These are phyloP conservation scores for Prunus dulcis DNA, from an alignment of 306 rosid species.

Conservation along the genomic window DNA sequence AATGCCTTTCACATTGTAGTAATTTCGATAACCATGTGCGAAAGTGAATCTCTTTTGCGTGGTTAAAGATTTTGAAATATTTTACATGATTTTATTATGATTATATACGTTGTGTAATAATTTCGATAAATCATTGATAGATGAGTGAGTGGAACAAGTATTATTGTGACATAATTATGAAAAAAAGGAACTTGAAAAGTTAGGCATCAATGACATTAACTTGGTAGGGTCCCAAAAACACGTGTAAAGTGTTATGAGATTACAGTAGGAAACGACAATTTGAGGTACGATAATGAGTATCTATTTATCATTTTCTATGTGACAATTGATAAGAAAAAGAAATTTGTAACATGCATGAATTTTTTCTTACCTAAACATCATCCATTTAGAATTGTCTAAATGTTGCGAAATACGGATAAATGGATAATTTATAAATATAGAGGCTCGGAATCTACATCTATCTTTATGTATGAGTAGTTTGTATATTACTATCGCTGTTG, in stretches of 20 bases:
- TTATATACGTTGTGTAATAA: no score
- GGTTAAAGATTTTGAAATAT: not conserved
- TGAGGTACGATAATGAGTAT: not conserved
- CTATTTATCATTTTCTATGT: no score
- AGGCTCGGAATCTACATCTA: not conserved
- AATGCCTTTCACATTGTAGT: not conserved
- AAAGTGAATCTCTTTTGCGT: not conserved
- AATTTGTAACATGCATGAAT: not conserved
- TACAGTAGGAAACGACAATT: no score
- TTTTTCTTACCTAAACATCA: not conserved
- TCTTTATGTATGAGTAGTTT: not conserved
- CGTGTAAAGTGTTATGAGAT: no score
- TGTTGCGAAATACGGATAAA: no score
- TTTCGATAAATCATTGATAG: not conserved
- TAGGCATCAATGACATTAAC: not conserved
- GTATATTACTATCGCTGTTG: not conserved
- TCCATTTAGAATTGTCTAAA: not conserved
- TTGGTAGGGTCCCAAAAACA: no score
- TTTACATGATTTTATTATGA: not conserved
- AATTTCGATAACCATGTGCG: not conserved
- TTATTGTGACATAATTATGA: not conserved
- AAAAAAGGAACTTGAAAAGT: not conserved
- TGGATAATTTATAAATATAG: no score
- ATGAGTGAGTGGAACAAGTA: not conserved
- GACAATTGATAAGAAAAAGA: no score